Base-by-base conservation (phyloP, 192 early-diverging fungal species). In the Umbelopsis sp. region DNA sequence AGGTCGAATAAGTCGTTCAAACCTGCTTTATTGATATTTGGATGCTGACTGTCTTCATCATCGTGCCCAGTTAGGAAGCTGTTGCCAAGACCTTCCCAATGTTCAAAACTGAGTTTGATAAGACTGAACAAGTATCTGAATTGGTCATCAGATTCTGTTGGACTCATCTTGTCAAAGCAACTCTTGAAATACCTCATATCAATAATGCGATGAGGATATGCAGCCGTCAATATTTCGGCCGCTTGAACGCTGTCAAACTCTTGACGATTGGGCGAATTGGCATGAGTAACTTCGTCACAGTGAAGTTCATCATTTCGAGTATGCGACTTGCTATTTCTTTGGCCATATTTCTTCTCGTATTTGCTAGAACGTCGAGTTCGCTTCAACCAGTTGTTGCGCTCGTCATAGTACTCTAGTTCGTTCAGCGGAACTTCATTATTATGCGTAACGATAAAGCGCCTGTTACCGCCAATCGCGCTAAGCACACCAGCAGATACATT, bases 1-100 rank as follows among this genome's bases (percentile, higher is more conserved):
- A 53, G 29, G 7, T 50, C 11, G 22, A 50, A 32, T 11, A 53
- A 52, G 6, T 53, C 49, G 14, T 32, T 22, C 25, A 70, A 53
- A 20, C 47, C 47, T 24, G 26, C 47, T 20, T 32, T 25, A 26
- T 44, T 70, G 14, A 50, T 32, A 26, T 22, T 29, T 17, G 68
- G 54, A 8, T 34, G 52, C 21, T 62, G 34, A 14, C 32, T 9
- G 26, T 44, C 20, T 22, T 45, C 25, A 12, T 31, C 45, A 21
- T 52, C 68, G 21, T 53, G 68, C 12, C 21, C 38, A 16, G 21
- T 53, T 50, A 47, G 29, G 31, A 70, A 71, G 70, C 70, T 71
- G 34, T 71, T 71, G 70, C 70, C 70, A 16, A 71, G 21, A 10
- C 52, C 70, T 17, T 71, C 70, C 70, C 70, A 71, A 45, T 67